Conservation (phyloP, 495 filamentous ascomycete species). For the Sporormia fimetaria region DNA sequence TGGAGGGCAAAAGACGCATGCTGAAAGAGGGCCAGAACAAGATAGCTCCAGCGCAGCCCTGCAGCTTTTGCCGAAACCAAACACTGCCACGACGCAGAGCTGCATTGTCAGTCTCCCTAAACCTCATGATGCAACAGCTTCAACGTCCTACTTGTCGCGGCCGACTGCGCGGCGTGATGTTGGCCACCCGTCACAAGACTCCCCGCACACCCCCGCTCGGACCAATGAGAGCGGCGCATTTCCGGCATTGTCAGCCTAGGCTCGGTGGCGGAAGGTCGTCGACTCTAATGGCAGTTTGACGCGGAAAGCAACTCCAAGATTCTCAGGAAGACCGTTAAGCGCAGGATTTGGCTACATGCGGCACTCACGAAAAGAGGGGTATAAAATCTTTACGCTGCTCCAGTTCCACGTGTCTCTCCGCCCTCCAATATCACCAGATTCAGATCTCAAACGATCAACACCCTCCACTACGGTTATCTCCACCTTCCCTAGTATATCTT, state of each 20-base stretch:
- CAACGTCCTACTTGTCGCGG: no score
- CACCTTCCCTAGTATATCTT: constrained; percentile 1
- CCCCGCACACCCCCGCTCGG: not conserved
- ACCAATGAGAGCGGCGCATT: not conserved
- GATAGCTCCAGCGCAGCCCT: no score
- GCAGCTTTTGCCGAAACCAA: no score
- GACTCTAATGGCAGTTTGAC: constrained; percentile 20
- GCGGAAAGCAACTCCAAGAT: constrained; percentile 1
- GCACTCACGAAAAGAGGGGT: not conserved
- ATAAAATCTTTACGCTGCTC: constrained; percentile 2
- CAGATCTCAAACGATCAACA: constrained; percentile 2
- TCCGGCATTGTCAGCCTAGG: not conserved
- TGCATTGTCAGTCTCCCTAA: no score
- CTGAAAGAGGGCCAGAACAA: no score
- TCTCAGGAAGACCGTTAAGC: constrained; percentile 10
- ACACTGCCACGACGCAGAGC: no score
- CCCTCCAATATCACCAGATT: not conserved
- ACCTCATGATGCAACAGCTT: no score
- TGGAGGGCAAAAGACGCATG: no score
- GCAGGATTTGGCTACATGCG: constrained; percentile 17
- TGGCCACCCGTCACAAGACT: constrained; percentile 1
- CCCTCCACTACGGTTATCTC: constrained; percentile 1
- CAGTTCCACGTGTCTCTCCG: not conserved
- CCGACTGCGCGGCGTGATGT: no score
- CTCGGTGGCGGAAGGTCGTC: not conserved